Percentiles rank a stretch among this genome's conserved stretches.
These are phyloP conservation scores for Scedosporium dehoogii DNA, from an alignment of 2,329 filamentous ascomycete species.

Conservation along the genomic window DNA sequence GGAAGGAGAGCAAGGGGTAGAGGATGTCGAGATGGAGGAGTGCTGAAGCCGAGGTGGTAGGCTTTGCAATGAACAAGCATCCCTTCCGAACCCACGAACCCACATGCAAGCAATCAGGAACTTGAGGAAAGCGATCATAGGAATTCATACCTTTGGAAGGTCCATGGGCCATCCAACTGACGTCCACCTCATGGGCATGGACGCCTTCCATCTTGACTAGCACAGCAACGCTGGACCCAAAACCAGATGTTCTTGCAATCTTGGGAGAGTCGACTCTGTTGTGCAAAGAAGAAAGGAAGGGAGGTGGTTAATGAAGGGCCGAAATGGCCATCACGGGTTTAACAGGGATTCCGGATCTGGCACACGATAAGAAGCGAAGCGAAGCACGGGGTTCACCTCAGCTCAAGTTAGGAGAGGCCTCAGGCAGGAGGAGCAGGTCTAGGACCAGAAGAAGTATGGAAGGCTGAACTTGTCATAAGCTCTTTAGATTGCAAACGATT, in stretches of 20 bases:
- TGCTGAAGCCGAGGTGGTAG: constrained; percentile 8
- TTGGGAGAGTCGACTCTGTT: background rate
- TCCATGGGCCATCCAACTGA: constrained; percentile 81
- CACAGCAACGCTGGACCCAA: background rate
- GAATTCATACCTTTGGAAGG: constrained; percentile 62
- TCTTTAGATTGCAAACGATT: background rate
- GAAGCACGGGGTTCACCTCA: background rate
- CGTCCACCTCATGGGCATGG: constrained; percentile 72
- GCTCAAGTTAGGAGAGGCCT: background rate
- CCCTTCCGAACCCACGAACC: background rate
- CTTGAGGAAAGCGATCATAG: constrained; percentile 5
- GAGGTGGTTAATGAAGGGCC: background rate
- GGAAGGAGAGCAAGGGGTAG: background rate
- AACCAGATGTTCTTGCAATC: background rate
- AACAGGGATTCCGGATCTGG: background rate
- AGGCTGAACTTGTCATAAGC: background rate
- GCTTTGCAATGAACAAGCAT: constrained; percentile 12
- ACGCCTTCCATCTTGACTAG: constrained; percentile 59
- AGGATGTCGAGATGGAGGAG: background rate
- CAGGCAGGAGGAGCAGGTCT: background rate
- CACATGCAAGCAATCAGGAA: background rate
- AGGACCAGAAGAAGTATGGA: background rate
- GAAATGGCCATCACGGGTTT: background rate
- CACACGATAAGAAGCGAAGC: background rate
- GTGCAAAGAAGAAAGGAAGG: background rate